phyloP scores from a whole-genome alignment of 768 basidiomycete species.

The Leccinum truebloodii region DNA sequence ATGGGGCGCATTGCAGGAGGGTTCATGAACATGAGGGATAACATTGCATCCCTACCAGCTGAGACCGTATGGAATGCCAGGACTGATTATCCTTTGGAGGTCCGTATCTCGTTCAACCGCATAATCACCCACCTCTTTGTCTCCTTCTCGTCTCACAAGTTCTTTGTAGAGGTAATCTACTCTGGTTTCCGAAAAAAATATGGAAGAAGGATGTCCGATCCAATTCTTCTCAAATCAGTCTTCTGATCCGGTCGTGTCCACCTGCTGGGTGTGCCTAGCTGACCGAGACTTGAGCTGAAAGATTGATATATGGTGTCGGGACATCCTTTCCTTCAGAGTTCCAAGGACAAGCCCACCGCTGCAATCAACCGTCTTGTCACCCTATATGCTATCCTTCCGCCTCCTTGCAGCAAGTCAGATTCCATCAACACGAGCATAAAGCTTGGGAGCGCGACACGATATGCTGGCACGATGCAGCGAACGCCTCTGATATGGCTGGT shows the following conservation, averaged over 20 bases:
- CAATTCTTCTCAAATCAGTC: neutral
- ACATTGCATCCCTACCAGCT: neutral
- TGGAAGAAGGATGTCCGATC: conserved; percentile 76
- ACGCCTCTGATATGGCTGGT: conserved; percentile 36
- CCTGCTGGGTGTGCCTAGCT: neutral
- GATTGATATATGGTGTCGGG: too few relatives aligned
- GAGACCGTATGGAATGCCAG: neutral
- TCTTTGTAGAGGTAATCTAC: conserved; percentile 90
- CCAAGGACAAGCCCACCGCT: conserved; percentile 63
- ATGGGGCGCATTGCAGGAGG: neutral
- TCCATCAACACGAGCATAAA: conserved; percentile 89
- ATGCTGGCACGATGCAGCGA: conserved; percentile 74
- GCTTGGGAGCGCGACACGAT: conserved; percentile 98
- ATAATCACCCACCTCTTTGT: conserved; percentile 83
- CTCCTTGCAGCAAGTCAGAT: conserved; percentile 80
- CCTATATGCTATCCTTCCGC: conserved; percentile 69
- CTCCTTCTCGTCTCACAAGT: conserved; percentile 69
- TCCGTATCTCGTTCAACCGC: conserved; percentile 84
- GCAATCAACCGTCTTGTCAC: conserved; percentile 60
- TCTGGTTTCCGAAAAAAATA: conserved; percentile 94
- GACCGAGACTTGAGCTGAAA: conserved; percentile 47
- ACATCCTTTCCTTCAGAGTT: conserved; percentile 63
- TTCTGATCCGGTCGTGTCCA: conserved; percentile 12
- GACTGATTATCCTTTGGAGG: too few relatives aligned
- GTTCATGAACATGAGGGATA: too few relatives aligned